Conservation (phyloP, 140 eudicot species). For the Cichorium intybus region DNA sequence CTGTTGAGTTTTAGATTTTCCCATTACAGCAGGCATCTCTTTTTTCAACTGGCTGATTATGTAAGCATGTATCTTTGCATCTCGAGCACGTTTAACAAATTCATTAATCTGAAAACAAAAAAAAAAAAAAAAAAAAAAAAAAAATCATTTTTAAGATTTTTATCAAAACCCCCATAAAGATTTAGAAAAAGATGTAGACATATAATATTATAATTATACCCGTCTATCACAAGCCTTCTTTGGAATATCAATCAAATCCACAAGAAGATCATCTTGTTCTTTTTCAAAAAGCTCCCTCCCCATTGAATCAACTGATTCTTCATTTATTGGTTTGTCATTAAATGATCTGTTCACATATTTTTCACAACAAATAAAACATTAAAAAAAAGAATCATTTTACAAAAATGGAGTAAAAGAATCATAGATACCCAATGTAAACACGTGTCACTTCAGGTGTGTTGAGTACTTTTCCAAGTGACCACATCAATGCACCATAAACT, state of each 20-base stretch:
- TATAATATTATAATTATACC: slow-evolving; percentile 20
- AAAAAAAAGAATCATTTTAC: background rate
- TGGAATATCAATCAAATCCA: slow-evolving; percentile 87
- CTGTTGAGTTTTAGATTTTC: slow-evolving; percentile 80
- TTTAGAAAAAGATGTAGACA: slow-evolving; percentile 8
- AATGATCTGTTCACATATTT: slow-evolving; percentile 54
- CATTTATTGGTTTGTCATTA: slow-evolving; percentile 80
- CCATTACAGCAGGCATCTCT: slow-evolving; percentile 94
- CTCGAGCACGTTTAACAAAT: slow-evolving; percentile 93
- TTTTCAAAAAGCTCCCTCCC: slow-evolving; percentile 83
- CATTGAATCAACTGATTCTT: slow-evolving; percentile 55
- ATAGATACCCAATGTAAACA: slow-evolving; percentile 90
- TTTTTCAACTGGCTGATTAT: slow-evolving; percentile 82
- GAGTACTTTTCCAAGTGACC: slow-evolving; percentile 94
- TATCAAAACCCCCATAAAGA: background rate
- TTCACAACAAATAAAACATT: background rate
- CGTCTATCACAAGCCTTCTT: slow-evolving; percentile 94
- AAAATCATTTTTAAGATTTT: background rate
- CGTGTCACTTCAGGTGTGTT: slow-evolving; percentile 92
- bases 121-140: background rate
- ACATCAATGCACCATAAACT: slow-evolving; percentile 95
- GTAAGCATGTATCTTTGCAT: slow-evolving; percentile 86
- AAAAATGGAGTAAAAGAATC: slow-evolving; percentile 9
- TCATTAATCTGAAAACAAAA: slow-evolving; percentile 62
- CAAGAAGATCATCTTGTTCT: slow-evolving; percentile 88